Conservation (phyloP, 2,329 filamentous ascomycete genomes). For the Trichoderma cornu-damae region DNA sequence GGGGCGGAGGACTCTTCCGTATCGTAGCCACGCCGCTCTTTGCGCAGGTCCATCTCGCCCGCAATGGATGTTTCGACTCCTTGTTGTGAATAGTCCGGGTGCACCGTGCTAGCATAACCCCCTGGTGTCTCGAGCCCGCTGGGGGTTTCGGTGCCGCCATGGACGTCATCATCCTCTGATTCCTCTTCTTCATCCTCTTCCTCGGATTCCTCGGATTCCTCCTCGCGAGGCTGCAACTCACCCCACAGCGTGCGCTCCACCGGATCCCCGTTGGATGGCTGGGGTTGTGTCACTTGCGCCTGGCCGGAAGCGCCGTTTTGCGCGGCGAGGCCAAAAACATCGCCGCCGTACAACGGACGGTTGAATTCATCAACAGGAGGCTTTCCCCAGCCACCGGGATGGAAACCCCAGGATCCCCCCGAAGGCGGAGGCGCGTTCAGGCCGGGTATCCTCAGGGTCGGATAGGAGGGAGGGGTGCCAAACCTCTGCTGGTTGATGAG, state of each 20-base stretch:
- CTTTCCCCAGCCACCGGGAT: slow-evolving; percentile 92
- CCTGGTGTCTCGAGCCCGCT: slow-evolving; percentile 75
- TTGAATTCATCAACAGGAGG: slow-evolving; percentile 93
- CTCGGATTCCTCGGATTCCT: slow-evolving; percentile 68
- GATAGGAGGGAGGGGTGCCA: slow-evolving; percentile 89
- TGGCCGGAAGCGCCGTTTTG: slow-evolving; percentile 37
- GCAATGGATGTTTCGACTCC: slow-evolving; percentile 66
- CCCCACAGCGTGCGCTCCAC: slow-evolving; percentile 90
- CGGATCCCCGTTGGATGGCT: slow-evolving; percentile 58
- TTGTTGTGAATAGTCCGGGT: slow-evolving; percentile 67
- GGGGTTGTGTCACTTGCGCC: slow-evolving; percentile 36
- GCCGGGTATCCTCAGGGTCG: slow-evolving; percentile 88
- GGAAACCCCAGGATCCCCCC: slow-evolving; percentile 89
- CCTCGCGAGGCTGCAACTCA: slow-evolving; percentile 74
- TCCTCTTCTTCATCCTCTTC: slow-evolving; percentile 75
- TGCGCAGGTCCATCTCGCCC: slow-evolving; percentile 87
- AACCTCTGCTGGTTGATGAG: slow-evolving; percentile 94
- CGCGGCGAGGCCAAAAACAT: slow-evolving; percentile 76
- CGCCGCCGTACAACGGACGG: slow-evolving; percentile 83
- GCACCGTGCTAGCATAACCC: slow-evolving; percentile 73
- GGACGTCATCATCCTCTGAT: slow-evolving; percentile 57
- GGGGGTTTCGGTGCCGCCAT: slow-evolving; percentile 65
- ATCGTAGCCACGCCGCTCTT: slow-evolving; percentile 73
- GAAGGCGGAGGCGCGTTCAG: slow-evolving; percentile 88
- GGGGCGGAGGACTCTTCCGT: slow-evolving; percentile 74